Evolutionary conservation across 441 rosid genomes (phyloP).

Genomic region (Eruca vesicaria): DNA sequence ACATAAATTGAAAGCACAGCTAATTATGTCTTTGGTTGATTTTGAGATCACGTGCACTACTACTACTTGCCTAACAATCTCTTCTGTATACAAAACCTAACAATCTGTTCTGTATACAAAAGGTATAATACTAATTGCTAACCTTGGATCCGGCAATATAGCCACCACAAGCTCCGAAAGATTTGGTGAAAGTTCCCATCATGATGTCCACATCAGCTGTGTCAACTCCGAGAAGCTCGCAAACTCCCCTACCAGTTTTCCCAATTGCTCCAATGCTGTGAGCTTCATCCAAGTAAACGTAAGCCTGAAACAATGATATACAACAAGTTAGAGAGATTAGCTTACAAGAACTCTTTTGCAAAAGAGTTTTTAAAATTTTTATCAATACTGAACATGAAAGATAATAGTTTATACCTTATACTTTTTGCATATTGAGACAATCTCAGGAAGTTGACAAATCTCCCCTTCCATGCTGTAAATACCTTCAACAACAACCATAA

Average conservation of each 20-base stretch:
- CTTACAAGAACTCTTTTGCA: not conserved
- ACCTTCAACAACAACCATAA: slow-evolving; percentile 83
- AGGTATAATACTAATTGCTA: not conserved
- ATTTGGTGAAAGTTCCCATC: slow-evolving; percentile 98
- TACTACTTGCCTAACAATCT: not conserved
- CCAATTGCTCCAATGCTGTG: slow-evolving; percentile 88
- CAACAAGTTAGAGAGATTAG: not conserved
- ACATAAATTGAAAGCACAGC: not conserved
- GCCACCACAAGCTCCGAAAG: slow-evolving; percentile 94
- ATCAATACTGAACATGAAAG: not conserved
- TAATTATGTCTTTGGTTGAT: not conserved
- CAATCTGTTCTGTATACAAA: not conserved
- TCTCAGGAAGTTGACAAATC: slow-evolving; percentile 81
- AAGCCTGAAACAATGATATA: not conserved
- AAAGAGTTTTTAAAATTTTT: not conserved
- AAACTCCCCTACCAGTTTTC: slow-evolving; percentile 84
- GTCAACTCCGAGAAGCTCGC: slow-evolving; percentile 87
- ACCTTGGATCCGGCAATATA: slow-evolving; percentile 85
- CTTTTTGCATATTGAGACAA: slow-evolving; percentile 80
- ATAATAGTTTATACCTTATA: slow-evolving; percentile 53
- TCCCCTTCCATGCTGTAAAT: slow-evolving; percentile 98
- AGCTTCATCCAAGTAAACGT: slow-evolving; percentile 1
- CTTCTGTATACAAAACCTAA: not conserved
- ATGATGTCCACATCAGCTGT: slow-evolving; percentile 85
- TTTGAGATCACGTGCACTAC: not conserved